A percentile compares a stretch with the other conserved stretches of the same genome.
phyloP scores from a whole-genome alignment of 2,329 filamentous ascomycete genomes.

The Pyrenophora graminea region DNA sequence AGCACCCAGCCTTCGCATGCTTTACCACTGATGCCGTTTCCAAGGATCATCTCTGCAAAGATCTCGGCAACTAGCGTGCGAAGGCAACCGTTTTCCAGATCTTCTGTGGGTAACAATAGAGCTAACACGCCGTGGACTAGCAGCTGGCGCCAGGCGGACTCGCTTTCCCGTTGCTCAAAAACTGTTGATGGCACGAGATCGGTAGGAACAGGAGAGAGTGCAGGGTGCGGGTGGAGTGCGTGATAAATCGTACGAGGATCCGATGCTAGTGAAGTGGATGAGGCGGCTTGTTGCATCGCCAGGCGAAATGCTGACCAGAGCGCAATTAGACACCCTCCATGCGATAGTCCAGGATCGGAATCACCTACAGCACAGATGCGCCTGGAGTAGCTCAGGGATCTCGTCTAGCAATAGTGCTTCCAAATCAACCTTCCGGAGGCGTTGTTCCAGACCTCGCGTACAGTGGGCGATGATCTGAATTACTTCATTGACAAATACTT shows the following conservation, averaged over 20 bases:
- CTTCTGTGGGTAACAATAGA: constrained; percentile 86
- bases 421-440: constrained; percentile 79
- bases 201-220: constrained; percentile 75
- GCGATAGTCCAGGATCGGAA: constrained; percentile 26
- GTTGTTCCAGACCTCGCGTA: constrained; percentile 83
- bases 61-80: constrained; percentile 84
- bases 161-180: constrained; percentile 72
- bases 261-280: constrained; percentile 63
- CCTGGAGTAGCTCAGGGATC: constrained; percentile 77
- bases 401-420: constrained; percentile 85
- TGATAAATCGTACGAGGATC: constrained; percentile 77
- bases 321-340: constrained; percentile 31
- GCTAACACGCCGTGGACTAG: constrained; percentile 82
- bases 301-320: constrained; percentile 69
- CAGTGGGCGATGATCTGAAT: constrained; percentile 91
- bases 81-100: constrained; percentile 85
- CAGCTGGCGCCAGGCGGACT: constrained; percentile 82
- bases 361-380: constrained; percentile 74
- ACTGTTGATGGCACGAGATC: constrained; percentile 56
- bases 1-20: constrained; percentile 86
- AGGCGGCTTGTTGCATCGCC: constrained; percentile 61
- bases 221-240: constrained; percentile 77
- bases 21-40: constrained; percentile 78
- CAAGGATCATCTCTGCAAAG: constrained; percentile 85
- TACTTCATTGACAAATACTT: constrained; percentile 83